Base-by-base conservation (phyloP, 768 basidiomycete genomes). In the Ramaria sp. region DNA sequence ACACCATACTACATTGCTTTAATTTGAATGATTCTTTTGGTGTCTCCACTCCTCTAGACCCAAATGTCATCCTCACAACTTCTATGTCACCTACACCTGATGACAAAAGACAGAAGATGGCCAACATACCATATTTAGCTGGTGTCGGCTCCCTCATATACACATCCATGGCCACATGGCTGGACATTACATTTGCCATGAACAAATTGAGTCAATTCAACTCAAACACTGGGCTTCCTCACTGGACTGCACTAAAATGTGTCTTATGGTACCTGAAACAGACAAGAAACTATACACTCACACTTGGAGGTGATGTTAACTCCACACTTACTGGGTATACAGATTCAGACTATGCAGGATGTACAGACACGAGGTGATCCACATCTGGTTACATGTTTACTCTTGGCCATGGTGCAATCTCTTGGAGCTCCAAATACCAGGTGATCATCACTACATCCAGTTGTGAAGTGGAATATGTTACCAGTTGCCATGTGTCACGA, bases 281-380 rank as follows among this genome's bases (percentile, higher is more conserved):
- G 25, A n/a, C n/a, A n/a, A n/a, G n/a, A n/a, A n/a, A n/a, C n/a
- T n/a, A n/a, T n/a, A n/a, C n/a, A n/a, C n/a, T 56, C 58, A 20
- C 52, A 49, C 61, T 61, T 12, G 59, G 55, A 20, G 59, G 57
- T 28, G 63, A 63, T 0, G 60, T 63, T 39, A 28, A 60, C 12
- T 56, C n/a, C 25, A 49, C 59, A 32, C 55, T 44, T n/a, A 8
- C 7, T 44, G 59, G 57, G 2, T 52, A 52, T 1, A 43, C 56
- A 6, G 51, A 66, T n/a, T 37, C 34, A 24, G 70, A 72, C 50
- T 69, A 66, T 64, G 70, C 63, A 0, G 57, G 59, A 7, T 59
- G 65, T n/a, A n/a, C n/a, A n/a, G n/a, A n/a, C n/a, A n/a, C n/a
- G n/a, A n/a, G n/a, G n/a, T n/a, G n/a, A n/a, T n/a, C n/a, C n/a